Evolutionary conservation across 1,139 yeast genomes (phyloP), one percentile per base, ranked within the genome.

Genomic region (Geotrichum aggregatum): DNA sequence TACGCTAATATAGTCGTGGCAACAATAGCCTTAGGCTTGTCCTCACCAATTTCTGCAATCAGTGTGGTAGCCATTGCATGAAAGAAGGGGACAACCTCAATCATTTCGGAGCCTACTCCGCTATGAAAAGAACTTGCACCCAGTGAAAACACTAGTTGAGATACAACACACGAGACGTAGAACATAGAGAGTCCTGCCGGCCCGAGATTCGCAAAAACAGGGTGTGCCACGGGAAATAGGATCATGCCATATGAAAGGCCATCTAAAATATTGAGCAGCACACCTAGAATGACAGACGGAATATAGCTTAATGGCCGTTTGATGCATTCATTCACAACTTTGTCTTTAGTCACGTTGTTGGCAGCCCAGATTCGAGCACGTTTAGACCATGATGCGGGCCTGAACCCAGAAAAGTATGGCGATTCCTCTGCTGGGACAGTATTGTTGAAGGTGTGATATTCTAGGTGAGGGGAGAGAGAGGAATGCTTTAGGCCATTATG

Each of bases 181-280:
- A 92, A 92, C 95, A 92, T 87, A 2, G 97, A 86, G 40, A 92
- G 69, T 0, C 98, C 98, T 0, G 88, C 80, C 0, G 97, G 89
- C 0, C 94, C 98, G 63, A 92, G 71, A 11, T 77, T 73, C 0
- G 89, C 74, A 66, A 92, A 92, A 0, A 85, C 68, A 0, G 89
- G 78, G 57, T 85, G 91, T 41, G 95, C 83, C 30, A 91, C 76
- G 0, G 98, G 98, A 71, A 92, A 92, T 75, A 92, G 81, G 64
- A 92, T 91, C 97, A 92, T 91, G 45, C 98, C 98, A 66, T 92
- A 92, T 0, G 96, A 88, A 49, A 92, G 75, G 0, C 96, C 98
- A 69, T 92, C 98, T 52, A 92, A 76, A 48, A 92, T 85, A 64
- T 92, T 92, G 46, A 92, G 74, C 46, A 92, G 71, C 0, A 89